Base-by-base conservation (phyloP, 169 alveolate species). In the Eimeria tenella region DNA sequence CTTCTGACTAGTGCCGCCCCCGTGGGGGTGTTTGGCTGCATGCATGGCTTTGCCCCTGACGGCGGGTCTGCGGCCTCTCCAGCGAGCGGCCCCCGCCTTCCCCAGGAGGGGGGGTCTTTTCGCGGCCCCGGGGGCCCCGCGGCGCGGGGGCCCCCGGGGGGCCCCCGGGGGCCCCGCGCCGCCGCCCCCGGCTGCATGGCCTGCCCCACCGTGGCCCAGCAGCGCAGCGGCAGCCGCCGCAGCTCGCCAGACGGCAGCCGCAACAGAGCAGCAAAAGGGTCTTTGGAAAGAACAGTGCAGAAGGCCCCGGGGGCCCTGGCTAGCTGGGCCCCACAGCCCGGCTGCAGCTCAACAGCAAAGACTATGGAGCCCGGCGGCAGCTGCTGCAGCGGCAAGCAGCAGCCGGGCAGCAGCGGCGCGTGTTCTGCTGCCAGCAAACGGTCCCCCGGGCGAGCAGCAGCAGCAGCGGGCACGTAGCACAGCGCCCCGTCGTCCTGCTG, bases 401-500 rank as follows among this genome's bases (percentile, higher is more conserved):
- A 97, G 8, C 98, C 99, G 5, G 98, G 98, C n/a, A 93, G 94
- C 25, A 98, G 97, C 91, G 96, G 96, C 5, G 99, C 99, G 65
- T 88, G 55, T 70, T 97, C 96, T 88, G 98, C 96, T 52, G 99
- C 97, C 21, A 98, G 83, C 56, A 98, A 94, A 71, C 96, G 96
- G 93, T 97, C 97, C 1, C 99, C 99, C 4, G 99, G 98, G 23
- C 98, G 95, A 70, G 97, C 90, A 13, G 98, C 96, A 62, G 96
- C 96, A 25, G 98, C 97, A 63, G 98, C 98, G 81, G 97, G 93
- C 25, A 98, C 97, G 95, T 98, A 98, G 70, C 98, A 97, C 81
- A 98, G 95, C 25, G 97, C 99, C 15, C 99, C 99, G 83, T 96
- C 99, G 75, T 97, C 97, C 93, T 98, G 97, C 96, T 98, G 99